Base-by-base conservation (phyloP, 2,329 filamentous ascomycete species). In the Exserohilum turcica region DNA sequence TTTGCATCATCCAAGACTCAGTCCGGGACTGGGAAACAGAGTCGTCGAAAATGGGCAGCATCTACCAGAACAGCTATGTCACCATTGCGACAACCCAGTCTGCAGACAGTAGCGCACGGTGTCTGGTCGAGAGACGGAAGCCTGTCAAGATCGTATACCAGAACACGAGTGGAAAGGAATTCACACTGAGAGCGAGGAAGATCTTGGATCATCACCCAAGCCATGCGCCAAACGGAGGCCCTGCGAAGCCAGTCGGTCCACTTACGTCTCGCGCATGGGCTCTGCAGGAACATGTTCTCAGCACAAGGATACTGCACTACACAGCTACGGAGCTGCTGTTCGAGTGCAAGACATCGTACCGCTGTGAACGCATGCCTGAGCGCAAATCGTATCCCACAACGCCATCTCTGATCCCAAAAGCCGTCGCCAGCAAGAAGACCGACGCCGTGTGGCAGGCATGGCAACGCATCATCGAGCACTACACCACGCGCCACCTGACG, bases 11-110 rank as follows among this genome's bases (percentile, higher is more conserved):
- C 16, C 49, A 52, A 13, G 42, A 44, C 16, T 44, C 42, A n/a
- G 10, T 61, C 5, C 52, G 65, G 8, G 72, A 74, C 46, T 74
- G 71, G 69, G 67, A 71, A 52, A 65, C 60, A 1, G 71, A 74
- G 40, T 65, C 67, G 8, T 50, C 63, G 3, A 73, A 72, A 38
- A 74, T 74, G 72, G 63, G 64, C 2, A 62, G 56, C 35, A 71
- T 74, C 3, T 73, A 74, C 46, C 65, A 70, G 39, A 67, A 69
- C 24, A 67, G 64, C 33, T 67, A 70, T 16, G 51, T 73, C 39
- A 73, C 70, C 2, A 67, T 74, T 13, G 66, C 64, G 2, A 68
- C 71, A 7, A 70, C 64, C 1, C 57, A 59, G 21, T 67, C 65
- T 13, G 54, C 58, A 1, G 55, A 70, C 43, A 61, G 65, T 7